Base-by-base conservation (phyloP, 2,329 filamentous ascomycete genomes). In the Cladosporium halotolerans region DNA sequence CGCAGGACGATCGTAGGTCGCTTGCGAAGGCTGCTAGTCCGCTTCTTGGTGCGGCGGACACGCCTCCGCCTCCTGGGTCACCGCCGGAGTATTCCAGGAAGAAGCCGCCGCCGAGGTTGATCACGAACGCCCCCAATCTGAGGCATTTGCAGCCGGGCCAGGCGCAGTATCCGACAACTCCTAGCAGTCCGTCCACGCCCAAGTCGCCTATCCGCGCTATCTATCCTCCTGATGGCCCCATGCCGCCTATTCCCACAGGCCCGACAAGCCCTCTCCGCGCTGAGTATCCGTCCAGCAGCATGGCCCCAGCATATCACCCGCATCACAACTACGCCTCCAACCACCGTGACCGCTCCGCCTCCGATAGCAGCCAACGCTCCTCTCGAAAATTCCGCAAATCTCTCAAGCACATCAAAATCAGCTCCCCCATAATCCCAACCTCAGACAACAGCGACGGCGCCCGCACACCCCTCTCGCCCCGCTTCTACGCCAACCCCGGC, bases 1-100 rank as follows among this genome's bases (percentile, higher is more conserved):
- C 90, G 69, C 88, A 95, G 62, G 91, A 96, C 59, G 78, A 76
- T 16, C 40, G 48, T 3, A 51, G 16, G 23, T 51, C 48, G 40
- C 48, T 38, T 43, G 72, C 74, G 58, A 78, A 75, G 56, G 62
- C 65, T 18, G 18, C n/a, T n/a, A 53, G 51, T 28, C 45, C 51
- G 9, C 41, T 33, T 16, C 14, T 45, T 4, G 41, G 33, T 11
- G 36, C 28, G 36, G 43, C 31, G 9, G 34, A 36, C 2, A 32
- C n/a, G 19, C 31, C 34, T 14, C 34, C 38, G 6, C 48, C 48
- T 4, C 36, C 39, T 11, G 51, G 51, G 32, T 53, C 44, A 13
- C 57, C 55, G 33, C 59, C 55, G 14, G 48, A 51, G 42, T 56
- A 55, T 31, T 46, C 57, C 1, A 44, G 54, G 18, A 56, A 14